These are phyloP conservation scores for Rhododendron kiyosumense DNA, from an alignment of 148 eudicot species.

Conservation along the genomic window DNA sequence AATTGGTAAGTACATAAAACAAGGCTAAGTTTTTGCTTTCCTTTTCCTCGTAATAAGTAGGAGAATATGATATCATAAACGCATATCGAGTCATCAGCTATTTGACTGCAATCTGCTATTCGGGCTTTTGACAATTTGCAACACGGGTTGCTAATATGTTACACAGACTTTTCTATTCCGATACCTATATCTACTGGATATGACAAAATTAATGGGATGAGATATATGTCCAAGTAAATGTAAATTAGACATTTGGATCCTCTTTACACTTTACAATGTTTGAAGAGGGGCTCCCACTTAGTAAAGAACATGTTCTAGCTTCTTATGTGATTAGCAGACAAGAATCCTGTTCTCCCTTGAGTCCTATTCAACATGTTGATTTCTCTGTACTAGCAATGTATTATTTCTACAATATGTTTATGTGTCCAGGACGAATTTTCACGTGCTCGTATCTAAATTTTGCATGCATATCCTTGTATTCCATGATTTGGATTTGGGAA, in stretches of 20 bases:
- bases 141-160: neutral
- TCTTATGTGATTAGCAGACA: too few relatives aligned
- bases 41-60: neutral
- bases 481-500: neutral
- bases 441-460: neutral
- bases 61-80: neutral
- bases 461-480: neutral
- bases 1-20: conserved; percentile 37
- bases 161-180: neutral
- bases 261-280: neutral
- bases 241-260: neutral
- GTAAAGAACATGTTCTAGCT: too few relatives aligned
- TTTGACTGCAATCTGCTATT: neutral
- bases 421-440: neutral
- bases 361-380: neutral
- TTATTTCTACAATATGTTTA: neutral
- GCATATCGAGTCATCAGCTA: neutral
- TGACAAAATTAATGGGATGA: neutral
- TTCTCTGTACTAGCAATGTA: neutral
- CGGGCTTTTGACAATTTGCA: neutral
- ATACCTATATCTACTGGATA: neutral
- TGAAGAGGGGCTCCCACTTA: neutral
- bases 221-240: neutral
- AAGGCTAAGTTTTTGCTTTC: neutral
- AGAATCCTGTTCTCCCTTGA: neutral